phyloP scores from a whole-genome alignment of 2,329 filamentous ascomycete genomes.

The Sclerotinia glacialis region DNA sequence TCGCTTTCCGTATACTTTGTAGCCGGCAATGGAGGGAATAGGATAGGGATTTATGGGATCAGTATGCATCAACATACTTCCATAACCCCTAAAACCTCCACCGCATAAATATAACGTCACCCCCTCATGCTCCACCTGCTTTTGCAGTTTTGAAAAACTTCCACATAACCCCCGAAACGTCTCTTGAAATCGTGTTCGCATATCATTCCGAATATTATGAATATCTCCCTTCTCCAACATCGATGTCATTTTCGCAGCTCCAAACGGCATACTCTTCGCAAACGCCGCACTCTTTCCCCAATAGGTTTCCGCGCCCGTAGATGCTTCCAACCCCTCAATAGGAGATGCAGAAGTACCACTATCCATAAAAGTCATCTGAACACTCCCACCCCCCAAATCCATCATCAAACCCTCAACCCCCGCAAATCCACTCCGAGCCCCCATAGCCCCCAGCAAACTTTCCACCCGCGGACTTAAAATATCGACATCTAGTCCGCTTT shows the following conservation, averaged over 20 bases:
- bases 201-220: slow-evolving; percentile 37
- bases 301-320: slow-evolving; percentile 41
- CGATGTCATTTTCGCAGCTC: slow-evolving; percentile 56
- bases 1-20: slow-evolving; percentile 58
- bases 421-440: slow-evolving; percentile 72
- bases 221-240: slow-evolving; percentile 42
- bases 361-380: slow-evolving; percentile 64
- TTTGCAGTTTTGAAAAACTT: slow-evolving; percentile 44
- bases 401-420: slow-evolving; percentile 76
- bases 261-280: slow-evolving; percentile 59
- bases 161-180: slow-evolving; percentile 56
- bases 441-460: slow-evolving; percentile 77
- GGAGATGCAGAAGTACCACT: neutral
- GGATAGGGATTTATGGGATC: slow-evolving; percentile 75
- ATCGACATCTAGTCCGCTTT: slow-evolving; percentile 66
- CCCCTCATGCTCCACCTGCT: slow-evolving; percentile 40
- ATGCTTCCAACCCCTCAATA: slow-evolving; percentile 18
- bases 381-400: slow-evolving; percentile 75
- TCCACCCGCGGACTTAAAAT: slow-evolving; percentile 78
- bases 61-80: slow-evolving; percentile 80
- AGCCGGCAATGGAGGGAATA: slow-evolving; percentile 78
- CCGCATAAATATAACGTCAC: slow-evolving; percentile 82
- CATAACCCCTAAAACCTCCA: slow-evolving; percentile 87
- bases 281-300: slow-evolving; percentile 52
- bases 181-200: slow-evolving; percentile 52